Evolutionary conservation across 768 basidiomycete species (phyloP).

Genomic region (Trametes gibbosa): DNA sequence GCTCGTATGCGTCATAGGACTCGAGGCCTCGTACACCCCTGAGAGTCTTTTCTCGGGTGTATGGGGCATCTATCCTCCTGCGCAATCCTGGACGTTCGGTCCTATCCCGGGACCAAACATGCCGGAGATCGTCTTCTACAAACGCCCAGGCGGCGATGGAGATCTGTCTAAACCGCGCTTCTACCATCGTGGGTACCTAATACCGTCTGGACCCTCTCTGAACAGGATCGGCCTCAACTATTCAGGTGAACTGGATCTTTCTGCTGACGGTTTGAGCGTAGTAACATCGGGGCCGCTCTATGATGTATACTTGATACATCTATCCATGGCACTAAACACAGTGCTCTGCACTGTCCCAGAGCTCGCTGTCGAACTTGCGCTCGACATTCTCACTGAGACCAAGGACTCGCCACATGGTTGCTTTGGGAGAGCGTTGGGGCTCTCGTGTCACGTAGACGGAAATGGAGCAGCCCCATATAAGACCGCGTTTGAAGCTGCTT

Average conservation of each 20-base stretch:
- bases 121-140: constrained; percentile 1
- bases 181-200: neutral
- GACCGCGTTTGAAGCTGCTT: constrained; percentile 4
- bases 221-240: constrained; percentile 3
- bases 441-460: neutral
- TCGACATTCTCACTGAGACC: constrained; percentile 1
- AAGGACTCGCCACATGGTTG: neutral
- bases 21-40: neutral
- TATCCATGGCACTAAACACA: neutral
- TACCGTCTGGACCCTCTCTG: neutral
- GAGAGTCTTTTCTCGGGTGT: neutral
- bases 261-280: neutral
- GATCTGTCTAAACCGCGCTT: neutral
- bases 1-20: neutral
- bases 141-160: neutral
- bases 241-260: neutral
- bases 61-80: neutral
- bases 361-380: constrained; percentile 6
- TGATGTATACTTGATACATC: neutral
- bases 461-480: neutral
- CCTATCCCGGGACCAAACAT: neutral
- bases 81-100: neutral
- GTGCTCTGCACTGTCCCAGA: constrained; percentile 2
- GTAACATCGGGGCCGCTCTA: neutral
- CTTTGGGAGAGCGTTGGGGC: neutral